A percentile compares a stretch with the other conserved stretches of the same genome.
These are phyloP conservation scores for Raphanus hybrid DNA, from an alignment of 441 rosid genomes.

Conservation along the genomic window DNA sequence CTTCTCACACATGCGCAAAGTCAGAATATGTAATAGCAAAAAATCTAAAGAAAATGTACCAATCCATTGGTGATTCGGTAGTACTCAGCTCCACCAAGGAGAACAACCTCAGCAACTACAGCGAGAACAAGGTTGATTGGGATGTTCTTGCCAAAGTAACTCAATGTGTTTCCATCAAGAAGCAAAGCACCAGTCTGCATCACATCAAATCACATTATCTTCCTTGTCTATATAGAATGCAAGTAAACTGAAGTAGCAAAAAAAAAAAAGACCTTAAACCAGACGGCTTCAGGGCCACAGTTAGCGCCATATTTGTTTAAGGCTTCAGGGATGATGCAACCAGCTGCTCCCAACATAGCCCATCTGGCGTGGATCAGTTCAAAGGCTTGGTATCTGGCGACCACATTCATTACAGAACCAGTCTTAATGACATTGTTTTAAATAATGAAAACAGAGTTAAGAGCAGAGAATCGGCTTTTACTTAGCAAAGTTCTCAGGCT, in stretches of 20 bases:
- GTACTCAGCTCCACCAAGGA: conserved; percentile 95
- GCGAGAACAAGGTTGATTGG: conserved; percentile 88
- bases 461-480: conserved; percentile 40
- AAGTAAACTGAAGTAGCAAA: not conserved
- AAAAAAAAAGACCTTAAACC: conserved; percentile 79
- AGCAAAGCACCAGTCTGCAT: conserved; percentile 93
- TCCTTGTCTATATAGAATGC: not conserved
- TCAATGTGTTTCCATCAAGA: conserved; percentile 94
- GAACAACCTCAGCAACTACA: conserved; percentile 82
- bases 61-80: conserved; percentile 90
- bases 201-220: conserved; percentile 4
- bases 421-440: not conserved
- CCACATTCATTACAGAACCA: conserved; percentile 27
- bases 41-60: conserved; percentile 49
- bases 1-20: not conserved
- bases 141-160: conserved; percentile 87
- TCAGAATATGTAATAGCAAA: not conserved
- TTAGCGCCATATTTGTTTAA: conserved; percentile 95
- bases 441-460: not conserved
- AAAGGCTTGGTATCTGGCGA: conserved; percentile 80
- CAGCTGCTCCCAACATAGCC: conserved; percentile 99
- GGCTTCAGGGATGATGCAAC: conserved; percentile 92
- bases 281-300: conserved; percentile 99
- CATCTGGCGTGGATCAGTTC: conserved; percentile 95
- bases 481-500: conserved; percentile 90